Conservation (phyloP, 192 early-diverging fungal species). For the Backusella tuberculispora region DNA sequence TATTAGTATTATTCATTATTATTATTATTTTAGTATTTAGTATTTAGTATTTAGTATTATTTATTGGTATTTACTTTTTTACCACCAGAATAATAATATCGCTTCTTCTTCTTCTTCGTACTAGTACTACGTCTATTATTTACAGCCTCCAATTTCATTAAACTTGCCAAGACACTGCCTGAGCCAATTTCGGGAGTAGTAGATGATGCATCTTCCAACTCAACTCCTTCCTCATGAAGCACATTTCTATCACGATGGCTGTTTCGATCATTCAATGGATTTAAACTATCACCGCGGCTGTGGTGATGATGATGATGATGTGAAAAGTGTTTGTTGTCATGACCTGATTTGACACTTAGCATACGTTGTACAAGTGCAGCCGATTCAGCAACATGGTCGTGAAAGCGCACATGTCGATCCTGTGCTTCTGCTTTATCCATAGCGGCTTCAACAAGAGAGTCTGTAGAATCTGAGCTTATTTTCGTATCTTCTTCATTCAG, state of each 20-base stretch:
- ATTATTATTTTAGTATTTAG: no score
- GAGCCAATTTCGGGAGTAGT: not conserved
- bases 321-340: not conserved
- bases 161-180: conserved; percentile 31
- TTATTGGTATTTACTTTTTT: conserved; percentile 4
- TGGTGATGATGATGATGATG: not conserved
- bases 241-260: not conserved
- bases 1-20: not conserved
- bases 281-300: not conserved
- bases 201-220: not conserved
- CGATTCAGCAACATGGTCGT: conserved; percentile 37
- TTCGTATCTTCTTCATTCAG: not conserved
- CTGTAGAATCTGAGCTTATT: not conserved
- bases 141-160: conserved; percentile 36
- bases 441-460: conserved; percentile 27
- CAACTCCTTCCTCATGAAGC: not conserved
- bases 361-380: conserved; percentile 39
- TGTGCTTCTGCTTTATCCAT: conserved; percentile 27
- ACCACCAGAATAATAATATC: not conserved
- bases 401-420: conserved; percentile 35
- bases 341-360: conserved; percentile 3
- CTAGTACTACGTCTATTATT: conserved; percentile 11
- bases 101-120: conserved; percentile 14
- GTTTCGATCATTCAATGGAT: not conserved
- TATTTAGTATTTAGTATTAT: not conserved